Percentiles rank a stretch among this genome's conserved stretches.
phyloP scores from a whole-genome alignment of 2,329 filamentous ascomycete species.

The Xylaria sp. region DNA sequence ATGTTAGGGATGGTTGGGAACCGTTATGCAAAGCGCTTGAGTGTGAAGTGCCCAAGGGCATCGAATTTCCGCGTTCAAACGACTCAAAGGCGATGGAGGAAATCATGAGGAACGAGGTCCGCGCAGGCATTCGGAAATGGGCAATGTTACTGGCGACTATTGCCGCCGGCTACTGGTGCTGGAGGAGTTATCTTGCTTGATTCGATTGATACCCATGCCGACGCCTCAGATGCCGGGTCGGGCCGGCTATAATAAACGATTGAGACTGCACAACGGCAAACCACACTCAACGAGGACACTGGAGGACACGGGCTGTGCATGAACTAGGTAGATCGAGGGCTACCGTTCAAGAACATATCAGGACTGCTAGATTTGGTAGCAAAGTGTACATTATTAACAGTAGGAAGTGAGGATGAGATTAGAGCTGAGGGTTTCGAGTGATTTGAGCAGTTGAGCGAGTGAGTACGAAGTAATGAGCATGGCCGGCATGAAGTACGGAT shows the following conservation, averaged over 20 bases:
- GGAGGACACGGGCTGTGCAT: no score
- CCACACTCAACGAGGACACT: background rate
- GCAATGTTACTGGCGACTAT: constrained; percentile 17
- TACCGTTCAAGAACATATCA: no score
- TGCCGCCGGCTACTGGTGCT: constrained; percentile 13
- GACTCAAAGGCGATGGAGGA: constrained; percentile 24
- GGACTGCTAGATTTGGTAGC: no score
- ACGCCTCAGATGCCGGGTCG: background rate
- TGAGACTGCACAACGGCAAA: background rate
- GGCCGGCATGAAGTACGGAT: no score
- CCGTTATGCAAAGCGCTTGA: constrained; percentile 23
- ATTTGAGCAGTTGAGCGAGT: no score
- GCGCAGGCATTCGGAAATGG: constrained; percentile 20
- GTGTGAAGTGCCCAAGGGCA: constrained; percentile 20
- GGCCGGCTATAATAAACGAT: background rate
- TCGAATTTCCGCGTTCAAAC: constrained; percentile 24
- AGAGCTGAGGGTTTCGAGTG: no score
- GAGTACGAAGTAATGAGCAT: no score
- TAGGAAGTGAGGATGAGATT: no score
- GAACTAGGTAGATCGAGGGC: no score
- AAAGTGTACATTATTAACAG: no score
- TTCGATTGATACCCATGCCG: constrained; percentile 3
- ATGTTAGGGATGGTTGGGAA: constrained; percentile 24
- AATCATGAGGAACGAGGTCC: constrained; percentile 23
- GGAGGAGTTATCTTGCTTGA: constrained; percentile 13